Base-by-base conservation (phyloP, 805 yeast genomes). In the Vanderwaltozyma tropicalis region DNA sequence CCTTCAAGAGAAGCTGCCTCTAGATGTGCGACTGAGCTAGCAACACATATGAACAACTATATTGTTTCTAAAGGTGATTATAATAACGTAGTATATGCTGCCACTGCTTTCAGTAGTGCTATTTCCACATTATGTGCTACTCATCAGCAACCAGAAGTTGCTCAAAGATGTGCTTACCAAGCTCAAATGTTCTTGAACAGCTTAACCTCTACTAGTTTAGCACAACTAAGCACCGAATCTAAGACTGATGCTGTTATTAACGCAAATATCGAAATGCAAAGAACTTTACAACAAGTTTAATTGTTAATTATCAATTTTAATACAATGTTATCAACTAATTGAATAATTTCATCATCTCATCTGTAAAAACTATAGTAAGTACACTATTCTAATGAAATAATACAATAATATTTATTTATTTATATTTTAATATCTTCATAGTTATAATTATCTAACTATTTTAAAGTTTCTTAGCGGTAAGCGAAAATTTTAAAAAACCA, bases 211-310 rank as follows among this genome's bases (percentile, higher is more conserved):
- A 69, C 68, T 17, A 54, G 66, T 15, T 59, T 84, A 38, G 60
- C 57, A n/a, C 68, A 65, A 4, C 44, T 62, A 17, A 74, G 74
- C 31, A 85, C 80, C 25, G 84, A 77, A 38, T 42, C 29, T 13
- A 76, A 78, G 53, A 75, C 83, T 10, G 95, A 86, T 45, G 67
- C 71, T 25, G 94, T 84, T 1, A 83, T 85, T 47, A 74, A 76
- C 44, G 77, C 82, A 42, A 85, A 85, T 50, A 66, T 82, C 29
- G 78, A 74, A 43, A 77, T 86, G 39, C 95, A 85, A 59, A 76
- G 78, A 45, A 59, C 71, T 24, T 66, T 87, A 37, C 88, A 83
- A 53, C 67, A 64, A 22, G 63, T 74, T 34, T 69, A 78, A 13
- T 19, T 12, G 15, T 24, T 8, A 8, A 10, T n/a, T 24, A 24